Percentiles rank a stretch among this genome's conserved stretches.
These are phyloP conservation scores for Trichoderma asperellum DNA, from an alignment of 2,329 filamentous ascomycete species.

Conservation along the genomic window DNA sequence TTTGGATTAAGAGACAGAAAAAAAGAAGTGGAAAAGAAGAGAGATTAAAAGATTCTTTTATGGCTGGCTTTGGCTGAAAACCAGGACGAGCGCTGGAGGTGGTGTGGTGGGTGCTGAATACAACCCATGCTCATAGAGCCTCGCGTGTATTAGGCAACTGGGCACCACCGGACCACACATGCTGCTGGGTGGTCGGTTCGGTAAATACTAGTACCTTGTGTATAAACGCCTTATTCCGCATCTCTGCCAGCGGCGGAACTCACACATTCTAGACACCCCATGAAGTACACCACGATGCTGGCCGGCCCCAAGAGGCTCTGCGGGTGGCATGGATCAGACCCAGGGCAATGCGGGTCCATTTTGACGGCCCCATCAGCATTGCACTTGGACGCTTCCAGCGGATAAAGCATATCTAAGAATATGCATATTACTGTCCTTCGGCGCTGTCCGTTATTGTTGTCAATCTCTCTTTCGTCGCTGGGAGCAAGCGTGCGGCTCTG, in stretches of 20 bases:
- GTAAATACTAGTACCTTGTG: neutral
- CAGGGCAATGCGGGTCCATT: constrained; percentile 8
- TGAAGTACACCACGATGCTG: neutral
- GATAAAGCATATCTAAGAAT: neutral
- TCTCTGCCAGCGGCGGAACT: neutral
- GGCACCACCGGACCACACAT: neutral
- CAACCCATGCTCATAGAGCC: constrained; percentile 18
- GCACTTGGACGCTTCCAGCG: neutral
- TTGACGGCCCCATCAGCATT: neutral
- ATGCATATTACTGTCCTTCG: neutral
- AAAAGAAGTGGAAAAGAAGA: neutral
- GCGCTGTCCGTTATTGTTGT: neutral
- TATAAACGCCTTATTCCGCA: constrained; percentile 1
- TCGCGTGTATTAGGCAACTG: constrained; percentile 9
- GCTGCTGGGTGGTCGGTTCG: neutral
- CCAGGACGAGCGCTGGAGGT: neutral
- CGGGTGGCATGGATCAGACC: neutral
- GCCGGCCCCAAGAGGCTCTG: constrained; percentile 11
- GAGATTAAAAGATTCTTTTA: neutral
- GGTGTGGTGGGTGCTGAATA: neutral
- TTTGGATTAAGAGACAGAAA: neutral
- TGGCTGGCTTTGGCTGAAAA: neutral
- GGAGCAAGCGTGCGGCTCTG: constrained; percentile 13
- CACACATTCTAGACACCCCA: neutral
- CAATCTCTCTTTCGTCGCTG: neutral